Base-by-base conservation (phyloP, 2,329 filamentous ascomycete species). In the Apiospora saccharicola region DNA sequence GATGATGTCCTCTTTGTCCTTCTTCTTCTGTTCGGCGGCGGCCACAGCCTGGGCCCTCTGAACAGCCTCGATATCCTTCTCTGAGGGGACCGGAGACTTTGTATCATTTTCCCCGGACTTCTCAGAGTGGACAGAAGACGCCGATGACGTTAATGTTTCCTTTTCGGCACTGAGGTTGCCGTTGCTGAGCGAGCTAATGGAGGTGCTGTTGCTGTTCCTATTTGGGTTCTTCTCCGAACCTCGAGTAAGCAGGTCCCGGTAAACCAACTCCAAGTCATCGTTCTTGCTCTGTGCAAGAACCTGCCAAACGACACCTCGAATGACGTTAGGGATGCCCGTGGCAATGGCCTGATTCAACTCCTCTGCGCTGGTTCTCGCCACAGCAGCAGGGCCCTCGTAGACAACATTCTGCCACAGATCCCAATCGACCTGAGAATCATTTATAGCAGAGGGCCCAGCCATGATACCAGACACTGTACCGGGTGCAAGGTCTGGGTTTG, bases 231-330 rank as follows among this genome's bases (percentile, higher is more conserved):
- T 94, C 73, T 95, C 93, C 3, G 94, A 95, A 34, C 95, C 95
- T 73, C 94, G 90, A 68, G 88, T 89, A 44, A 94, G 89, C 13
- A 99, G 87, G 73, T 97, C 95, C 75, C 89, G 90, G 83, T 98
- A 99, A n/a, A 95, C 89, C 22, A 87, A 84, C 82, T 99, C 96
- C 24, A 99, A 85, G 64, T 97, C 94, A 73, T 96, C 93, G 77
- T 94, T 97, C 82, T 98, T 97, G 84, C 95, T 98, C 80, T 98
- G 94, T 4, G 96, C 95, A 74, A 99, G 85, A 10, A 98, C 96
- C 83, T 99, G 96, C 96, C 96, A 99, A 69, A 99, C 95, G 2
- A 99, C 96, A n/a, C 96, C 97, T 72, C 96, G 92, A 74, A 99
- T 98, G 3, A 95, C 96, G 76, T 92, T 95, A 0, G 96, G 96